Base-by-base conservation (phyloP, 345 rosid species). In the Moringa oleifera region DNA sequence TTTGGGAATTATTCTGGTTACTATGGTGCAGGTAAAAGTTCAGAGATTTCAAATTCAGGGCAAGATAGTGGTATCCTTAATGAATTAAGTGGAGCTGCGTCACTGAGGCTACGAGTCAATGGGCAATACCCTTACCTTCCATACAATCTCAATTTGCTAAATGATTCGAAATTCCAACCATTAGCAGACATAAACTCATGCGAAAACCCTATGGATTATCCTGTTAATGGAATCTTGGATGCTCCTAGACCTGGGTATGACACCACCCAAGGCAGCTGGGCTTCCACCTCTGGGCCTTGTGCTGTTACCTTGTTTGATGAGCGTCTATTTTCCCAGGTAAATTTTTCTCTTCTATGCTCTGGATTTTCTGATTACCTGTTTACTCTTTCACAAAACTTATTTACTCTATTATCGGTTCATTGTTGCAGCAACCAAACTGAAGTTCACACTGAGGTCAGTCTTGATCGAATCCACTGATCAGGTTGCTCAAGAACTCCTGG, bases 1-100 rank as follows among this genome's bases (percentile, higher is more conserved):
- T 86, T 81, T 12, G 91, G 86, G 50, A 84, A 87, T 70, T 86
- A 83, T 71, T 81, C 85, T 15, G 82, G 93, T 53, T 84, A 84
- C 75, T 84, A 81, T 49, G 78, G 84, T 64, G 54, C 83, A 4
- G 81, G 79, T 28, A 89, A 81, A 66, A 72, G 75, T 65, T 77
- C 90, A 3, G 93, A 89, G n/a, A 68, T 83, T 11, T 79, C 93
- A 0, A 79, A 77, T 62, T 84, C 84, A 2, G 83, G 82, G 62
- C 96, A 74, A 65, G 90, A 86, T 68, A 81, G 74, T 60, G 70
- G 83, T 69, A 71, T 84, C 62, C 82, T 86, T 50, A 79, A 77
- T n/a, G 85, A 89, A 67, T 67, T 86, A 57, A 81, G 58, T 68
- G 80, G 77, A n/a, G 59, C 63, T 58, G 78, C 80, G 76, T 71